Percentiles rank a stretch among this genome's conserved stretches.
Conservation (phyloP, 371 early-diverging fungal genomes). For the Mycotypha africana region DNA sequence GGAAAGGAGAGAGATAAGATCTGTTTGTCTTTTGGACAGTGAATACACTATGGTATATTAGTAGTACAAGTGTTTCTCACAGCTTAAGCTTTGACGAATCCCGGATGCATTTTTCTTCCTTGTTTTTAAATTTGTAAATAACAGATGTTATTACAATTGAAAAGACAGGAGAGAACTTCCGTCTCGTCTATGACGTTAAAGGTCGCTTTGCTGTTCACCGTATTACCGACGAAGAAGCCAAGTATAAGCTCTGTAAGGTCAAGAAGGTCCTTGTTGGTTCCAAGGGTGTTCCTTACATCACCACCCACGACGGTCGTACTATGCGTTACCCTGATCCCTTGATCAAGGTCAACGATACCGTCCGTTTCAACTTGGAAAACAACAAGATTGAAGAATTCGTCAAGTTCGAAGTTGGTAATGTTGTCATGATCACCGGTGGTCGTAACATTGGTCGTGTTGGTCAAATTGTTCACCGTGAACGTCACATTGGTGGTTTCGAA, state of each 20-base stretch:
- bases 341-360: conserved; percentile 98
- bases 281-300: conserved; percentile 94
- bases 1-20: not conserved
- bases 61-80: no score
- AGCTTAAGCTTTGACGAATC: conserved; percentile 48
- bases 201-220: conserved; percentile 99
- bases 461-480: conserved; percentile 95
- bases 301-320: conserved; percentile 99
- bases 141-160: conserved; percentile 96
- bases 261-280: conserved; percentile 88
- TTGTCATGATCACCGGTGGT: conserved; percentile 97
- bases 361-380: conserved; percentile 94
- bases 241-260: conserved; percentile 99
- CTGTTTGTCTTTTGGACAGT: no score
- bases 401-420: conserved; percentile 96
- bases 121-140: conserved; percentile 1
- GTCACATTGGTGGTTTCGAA: conserved; percentile 97
- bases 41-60: no score
- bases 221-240: conserved; percentile 97
- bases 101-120: conserved; percentile 36
- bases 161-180: conserved; percentile 99
- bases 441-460: conserved; percentile 99
- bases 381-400: conserved; percentile 93
- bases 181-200: conserved; percentile 98
- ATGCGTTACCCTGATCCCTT: conserved; percentile 99